Evolutionary conservation across 2,329 filamentous ascomycete species (phyloP).

Genomic region (Fusarium succisae): DNA sequence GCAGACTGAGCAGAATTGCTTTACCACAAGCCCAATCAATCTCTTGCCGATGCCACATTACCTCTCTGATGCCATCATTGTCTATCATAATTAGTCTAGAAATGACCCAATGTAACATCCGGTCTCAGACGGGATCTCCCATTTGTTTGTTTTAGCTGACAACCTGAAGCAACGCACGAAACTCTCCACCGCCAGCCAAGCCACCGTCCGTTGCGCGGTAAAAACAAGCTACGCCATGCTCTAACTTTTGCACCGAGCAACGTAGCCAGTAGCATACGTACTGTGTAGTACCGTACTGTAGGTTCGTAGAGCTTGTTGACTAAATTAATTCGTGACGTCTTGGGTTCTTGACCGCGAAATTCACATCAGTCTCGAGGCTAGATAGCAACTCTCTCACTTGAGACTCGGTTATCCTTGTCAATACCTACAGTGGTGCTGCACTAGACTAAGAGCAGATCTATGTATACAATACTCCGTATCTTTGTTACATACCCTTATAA

Average conservation of each 20-base stretch:
- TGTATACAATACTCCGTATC: neutral
- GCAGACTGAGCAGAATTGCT: neutral
- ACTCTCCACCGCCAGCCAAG: constrained; percentile 29
- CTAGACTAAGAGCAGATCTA: neutral
- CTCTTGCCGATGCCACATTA: neutral
- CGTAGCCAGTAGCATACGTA: neutral
- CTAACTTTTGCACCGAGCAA: neutral
- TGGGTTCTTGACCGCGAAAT: constrained; percentile 23
- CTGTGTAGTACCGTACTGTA: neutral
- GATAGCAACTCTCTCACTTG: neutral
- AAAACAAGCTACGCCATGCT: neutral
- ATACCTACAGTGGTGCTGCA: neutral
- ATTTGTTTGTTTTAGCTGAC: constrained; percentile 3
- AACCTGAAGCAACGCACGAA: constrained; percentile 3
- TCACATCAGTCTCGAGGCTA: neutral
- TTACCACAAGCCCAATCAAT: neutral
- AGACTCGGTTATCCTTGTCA: neutral
- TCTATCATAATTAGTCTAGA: constrained; percentile 1
- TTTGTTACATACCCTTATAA: neutral
- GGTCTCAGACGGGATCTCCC: constrained; percentile 1
- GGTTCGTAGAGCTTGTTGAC: neutral
- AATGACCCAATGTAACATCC: neutral
- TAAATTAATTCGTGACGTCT: constrained; percentile 19
- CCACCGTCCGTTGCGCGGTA: constrained; percentile 6
- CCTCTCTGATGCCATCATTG: neutral